These are phyloP conservation scores for Apiospora pterosperma DNA, from an alignment of 2,329 filamentous ascomycete genomes.

Conservation along the genomic window DNA sequence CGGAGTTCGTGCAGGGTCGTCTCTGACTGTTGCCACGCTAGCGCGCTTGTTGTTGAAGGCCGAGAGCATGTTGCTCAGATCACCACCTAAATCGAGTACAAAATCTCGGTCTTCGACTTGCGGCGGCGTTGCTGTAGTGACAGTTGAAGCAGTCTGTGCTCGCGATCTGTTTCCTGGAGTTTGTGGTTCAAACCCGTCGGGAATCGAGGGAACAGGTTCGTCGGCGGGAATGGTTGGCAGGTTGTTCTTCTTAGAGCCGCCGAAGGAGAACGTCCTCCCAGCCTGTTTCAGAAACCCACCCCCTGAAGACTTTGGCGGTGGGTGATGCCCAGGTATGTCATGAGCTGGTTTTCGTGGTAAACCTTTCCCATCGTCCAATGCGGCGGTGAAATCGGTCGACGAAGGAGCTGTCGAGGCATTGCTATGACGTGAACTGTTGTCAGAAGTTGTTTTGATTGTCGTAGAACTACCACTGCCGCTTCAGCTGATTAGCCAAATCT, in stretches of 20 bases:
- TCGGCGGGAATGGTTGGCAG: conserved; percentile 32
- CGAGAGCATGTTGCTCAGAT: conserved; percentile 55
- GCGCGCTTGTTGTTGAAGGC: conserved; percentile 52
- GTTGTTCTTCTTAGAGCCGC: conserved; percentile 48
- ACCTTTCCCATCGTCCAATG: conserved; percentile 38
- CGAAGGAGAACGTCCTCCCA: conserved; percentile 58
- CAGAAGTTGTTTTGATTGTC: conserved; percentile 57
- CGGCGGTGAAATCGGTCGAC: conserved; percentile 42
- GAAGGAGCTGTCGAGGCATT: conserved; percentile 60
- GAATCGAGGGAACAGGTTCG: conserved; percentile 28
- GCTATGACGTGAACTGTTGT: conserved; percentile 60
- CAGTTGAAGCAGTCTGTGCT: conserved; percentile 52
- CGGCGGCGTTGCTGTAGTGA: conserved; percentile 50
- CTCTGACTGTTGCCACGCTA: conserved; percentile 44
- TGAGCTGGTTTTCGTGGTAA: conserved; percentile 32
- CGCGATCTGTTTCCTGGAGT: conserved; percentile 35
- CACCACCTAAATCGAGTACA: conserved; percentile 52
- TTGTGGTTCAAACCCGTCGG: conserved; percentile 18
- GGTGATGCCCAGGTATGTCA: conserved; percentile 31
- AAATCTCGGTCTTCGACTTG: conserved; percentile 43
- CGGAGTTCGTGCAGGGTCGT: conserved; percentile 33
- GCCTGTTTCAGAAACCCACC: conserved; percentile 53
- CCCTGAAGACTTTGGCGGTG: conserved; percentile 45
- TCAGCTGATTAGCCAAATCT: neutral
- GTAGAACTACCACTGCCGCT: conserved; percentile 57